phyloP scores from a whole-genome alignment of 1,139 yeast species.

The Protomyces pachydermus region DNA sequence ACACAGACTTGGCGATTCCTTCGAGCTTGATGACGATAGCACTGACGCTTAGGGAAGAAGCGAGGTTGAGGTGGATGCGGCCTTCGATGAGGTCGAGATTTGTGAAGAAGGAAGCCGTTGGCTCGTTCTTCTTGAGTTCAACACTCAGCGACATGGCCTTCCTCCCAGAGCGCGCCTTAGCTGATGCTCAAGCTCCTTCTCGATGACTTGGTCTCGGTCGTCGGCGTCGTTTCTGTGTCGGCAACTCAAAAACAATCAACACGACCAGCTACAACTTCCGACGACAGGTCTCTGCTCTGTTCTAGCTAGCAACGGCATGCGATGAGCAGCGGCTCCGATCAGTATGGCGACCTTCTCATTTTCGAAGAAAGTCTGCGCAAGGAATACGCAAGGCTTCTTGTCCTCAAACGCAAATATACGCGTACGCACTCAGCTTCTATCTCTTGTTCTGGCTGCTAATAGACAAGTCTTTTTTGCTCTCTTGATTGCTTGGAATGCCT shows the following conservation, averaged over 20 bases:
- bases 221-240: neutral
- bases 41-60: conserved; percentile 48
- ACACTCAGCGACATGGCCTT: neutral
- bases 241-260: neutral
- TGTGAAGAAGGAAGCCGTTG: conserved; percentile 36
- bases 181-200: neutral
- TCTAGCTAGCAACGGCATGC: neutral
- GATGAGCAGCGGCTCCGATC: conserved; percentile 5
- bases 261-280: neutral
- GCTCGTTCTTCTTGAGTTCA: neutral
- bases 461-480: conserved; percentile 19
- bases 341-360: conserved; percentile 24
- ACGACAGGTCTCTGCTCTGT: too few species aligned
- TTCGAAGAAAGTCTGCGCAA: conserved; percentile 26
- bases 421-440: neutral
- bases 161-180: too few species aligned
- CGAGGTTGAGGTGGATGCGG: conserved; percentile 45
- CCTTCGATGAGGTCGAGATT: conserved; percentile 53
- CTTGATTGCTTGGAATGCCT: conserved; percentile 20
- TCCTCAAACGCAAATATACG: conserved; percentile 16
- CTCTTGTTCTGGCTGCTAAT: neutral
- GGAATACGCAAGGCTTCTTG: conserved; percentile 20
- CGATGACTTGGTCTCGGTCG: neutral
- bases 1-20: conserved; percentile 44
- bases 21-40: conserved; percentile 57